phyloP scores from a whole-genome alignment of 2,329 filamentous ascomycete species.

The Cercospora zeina region DNA sequence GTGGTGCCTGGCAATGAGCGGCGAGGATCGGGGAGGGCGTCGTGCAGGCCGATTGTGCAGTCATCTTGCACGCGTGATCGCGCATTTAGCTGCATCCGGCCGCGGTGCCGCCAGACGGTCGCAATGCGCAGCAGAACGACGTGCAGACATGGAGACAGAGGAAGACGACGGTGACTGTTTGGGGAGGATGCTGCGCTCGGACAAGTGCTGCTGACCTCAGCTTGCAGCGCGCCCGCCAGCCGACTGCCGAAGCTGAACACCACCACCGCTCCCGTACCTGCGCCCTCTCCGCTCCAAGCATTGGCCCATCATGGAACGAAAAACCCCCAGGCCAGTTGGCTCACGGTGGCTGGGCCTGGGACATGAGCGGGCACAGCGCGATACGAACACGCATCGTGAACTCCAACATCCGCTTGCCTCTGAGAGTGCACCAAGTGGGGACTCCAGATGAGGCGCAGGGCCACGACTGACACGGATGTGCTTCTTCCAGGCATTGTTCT shows the following conservation, averaged over 20 bases:
- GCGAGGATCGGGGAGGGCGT: slow-evolving; percentile 4
- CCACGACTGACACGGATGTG: not conserved
- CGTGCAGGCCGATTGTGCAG: slow-evolving; percentile 8
- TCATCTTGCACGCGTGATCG: slow-evolving; percentile 10
- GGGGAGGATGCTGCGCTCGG: not conserved
- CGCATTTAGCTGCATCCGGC: not conserved
- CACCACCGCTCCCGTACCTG: not conserved
- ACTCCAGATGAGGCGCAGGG: slow-evolving; percentile 1
- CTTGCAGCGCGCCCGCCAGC: not conserved
- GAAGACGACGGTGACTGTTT: not conserved
- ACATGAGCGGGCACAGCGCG: not conserved
- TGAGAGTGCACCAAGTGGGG: not conserved
- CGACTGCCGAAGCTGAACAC: not conserved
- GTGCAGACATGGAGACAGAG: slow-evolving; percentile 3
- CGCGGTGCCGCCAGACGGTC: not conserved
- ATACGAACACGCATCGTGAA: not conserved
- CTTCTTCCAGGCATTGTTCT: not conserved
- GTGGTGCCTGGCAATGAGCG: not conserved
- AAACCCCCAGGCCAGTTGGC: not conserved
- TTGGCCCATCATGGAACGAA: slow-evolving; percentile 1
- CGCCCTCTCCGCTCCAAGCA: not conserved
- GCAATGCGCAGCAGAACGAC: slow-evolving; percentile 5
- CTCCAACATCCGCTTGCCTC: slow-evolving; percentile 1
- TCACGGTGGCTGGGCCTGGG: not conserved
- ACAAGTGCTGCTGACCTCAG: slow-evolving; percentile 10